phyloP scores from a whole-genome alignment of 2,329 filamentous ascomycete species.

The Alternaria ventricosa region DNA sequence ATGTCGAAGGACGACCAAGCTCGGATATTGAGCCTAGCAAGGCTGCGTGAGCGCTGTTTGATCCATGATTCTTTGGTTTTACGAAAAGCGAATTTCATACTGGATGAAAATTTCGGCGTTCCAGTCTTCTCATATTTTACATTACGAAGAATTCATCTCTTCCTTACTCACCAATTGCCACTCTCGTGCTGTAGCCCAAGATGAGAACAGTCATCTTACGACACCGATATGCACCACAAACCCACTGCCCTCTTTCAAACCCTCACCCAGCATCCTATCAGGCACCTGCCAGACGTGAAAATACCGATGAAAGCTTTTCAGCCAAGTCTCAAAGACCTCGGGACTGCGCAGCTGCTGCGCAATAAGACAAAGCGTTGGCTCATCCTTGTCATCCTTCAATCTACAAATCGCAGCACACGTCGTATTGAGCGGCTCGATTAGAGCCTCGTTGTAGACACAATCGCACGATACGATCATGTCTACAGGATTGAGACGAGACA shows the following conservation, averaged over 20 bases:
- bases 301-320: conserved; percentile 67
- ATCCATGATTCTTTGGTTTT: not conserved
- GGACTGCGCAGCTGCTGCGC: conserved; percentile 88
- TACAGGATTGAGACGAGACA: conserved; percentile 60
- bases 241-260: conserved; percentile 69
- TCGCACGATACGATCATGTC: conserved; percentile 85
- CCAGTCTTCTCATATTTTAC: not conserved
- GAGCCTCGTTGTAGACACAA: conserved; percentile 91
- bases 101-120: not conserved
- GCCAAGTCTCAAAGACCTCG: conserved; percentile 84
- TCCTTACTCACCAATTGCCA: not conserved
- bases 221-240: conserved; percentile 82
- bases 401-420: conserved; percentile 78
- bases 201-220: conserved; percentile 21
- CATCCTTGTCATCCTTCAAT: conserved; percentile 52
- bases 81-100: not conserved
- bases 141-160: not conserved
- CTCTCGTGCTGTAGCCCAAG: not conserved
- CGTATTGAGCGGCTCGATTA: conserved; percentile 81
- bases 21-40: conserved; percentile 22
- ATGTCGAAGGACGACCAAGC: conserved; percentile 17
- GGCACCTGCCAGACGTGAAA: conserved; percentile 82
- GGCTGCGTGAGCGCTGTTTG: conserved; percentile 4
- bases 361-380: conserved; percentile 75
- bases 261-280: conserved; percentile 65